A percentile compares a stretch with the other conserved stretches of the same genome.
These are phyloP conservation scores for Trichoderma sp. DNA, from an alignment of 2,329 filamentous ascomycete species.

Conservation along the genomic window DNA sequence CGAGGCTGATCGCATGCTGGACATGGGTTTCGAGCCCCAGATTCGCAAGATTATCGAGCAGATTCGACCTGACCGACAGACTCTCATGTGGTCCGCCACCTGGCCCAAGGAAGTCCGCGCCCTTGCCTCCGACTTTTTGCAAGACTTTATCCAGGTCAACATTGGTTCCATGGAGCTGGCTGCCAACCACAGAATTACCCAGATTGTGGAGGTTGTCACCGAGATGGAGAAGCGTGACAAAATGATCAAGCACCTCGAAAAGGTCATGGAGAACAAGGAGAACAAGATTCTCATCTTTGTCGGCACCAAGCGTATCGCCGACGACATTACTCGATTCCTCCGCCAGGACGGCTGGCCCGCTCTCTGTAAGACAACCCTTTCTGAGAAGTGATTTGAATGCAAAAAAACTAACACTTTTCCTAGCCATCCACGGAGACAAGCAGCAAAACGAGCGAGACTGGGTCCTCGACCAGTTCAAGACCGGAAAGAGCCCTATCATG, in stretches of 20 bases:
- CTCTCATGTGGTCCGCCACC: constrained; percentile 99
- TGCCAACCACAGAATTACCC: constrained; percentile 96
- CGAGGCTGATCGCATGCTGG: constrained; percentile 98
- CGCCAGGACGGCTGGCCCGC: constrained; percentile 98
- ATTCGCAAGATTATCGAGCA: constrained; percentile 98
- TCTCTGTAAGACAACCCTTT: constrained; percentile 66
- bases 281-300: constrained; percentile 98
- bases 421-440: constrained; percentile 98
- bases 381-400: too few species aligned
- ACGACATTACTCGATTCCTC: constrained; percentile 96
- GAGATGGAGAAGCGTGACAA: constrained; percentile 97
- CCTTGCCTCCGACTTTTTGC: constrained; percentile 85
- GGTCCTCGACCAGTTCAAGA: constrained; percentile 99
- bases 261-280: constrained; percentile 93
- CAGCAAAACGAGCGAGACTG: constrained; percentile 99
- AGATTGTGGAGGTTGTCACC: constrained; percentile 93
- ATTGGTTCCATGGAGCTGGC: constrained; percentile 95
- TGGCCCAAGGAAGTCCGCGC: constrained; percentile 99
- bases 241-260: constrained; percentile 97
- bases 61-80: constrained; percentile 97
- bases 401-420: constrained; percentile 30
- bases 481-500: constrained; percentile 99
- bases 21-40: constrained; percentile 99
- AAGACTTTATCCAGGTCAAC: constrained; percentile 98
- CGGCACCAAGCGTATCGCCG: constrained; percentile 89